Conservation (phyloP, 192 early-diverging fungal genomes). For the Allomyces macrogynus region DNA sequence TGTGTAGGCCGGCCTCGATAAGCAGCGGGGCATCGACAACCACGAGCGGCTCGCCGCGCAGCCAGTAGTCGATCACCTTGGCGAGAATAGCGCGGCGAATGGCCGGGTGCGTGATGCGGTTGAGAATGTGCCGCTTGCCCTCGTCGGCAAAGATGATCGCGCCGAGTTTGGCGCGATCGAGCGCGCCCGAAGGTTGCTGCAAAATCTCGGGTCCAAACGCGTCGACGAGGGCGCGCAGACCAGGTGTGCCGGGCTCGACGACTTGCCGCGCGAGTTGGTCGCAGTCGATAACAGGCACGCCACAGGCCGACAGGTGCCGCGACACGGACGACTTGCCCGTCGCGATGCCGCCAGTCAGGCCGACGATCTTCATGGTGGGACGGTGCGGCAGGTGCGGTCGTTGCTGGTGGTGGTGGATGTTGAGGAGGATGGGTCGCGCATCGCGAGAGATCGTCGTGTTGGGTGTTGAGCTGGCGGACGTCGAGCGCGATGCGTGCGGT, state of each 20-base stretch:
- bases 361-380: conserved; percentile 59
- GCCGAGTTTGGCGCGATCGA: conserved; percentile 61
- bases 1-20: conserved; percentile 61
- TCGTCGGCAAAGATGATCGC: conserved; percentile 57
- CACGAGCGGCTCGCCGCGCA: conserved; percentile 42
- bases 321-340: conserved; percentile 49
- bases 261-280: conserved; percentile 75
- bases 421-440: too few species aligned
- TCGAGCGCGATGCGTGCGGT: too few species aligned
- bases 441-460: too few species aligned
- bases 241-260: conserved; percentile 51
- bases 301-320: conserved; percentile 24
- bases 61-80: conserved; percentile 41
- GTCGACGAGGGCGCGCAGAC: conserved; percentile 46
- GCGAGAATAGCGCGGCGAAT: conserved; percentile 65
- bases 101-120: conserved; percentile 69
- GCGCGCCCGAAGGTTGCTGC: conserved; percentile 17
- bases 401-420: too few species aligned
- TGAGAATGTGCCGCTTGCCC: conserved; percentile 47
- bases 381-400: too few species aligned
- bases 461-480: too few species aligned
- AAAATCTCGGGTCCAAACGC: conserved; percentile 57
- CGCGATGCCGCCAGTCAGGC: conserved; percentile 90
- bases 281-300: conserved; percentile 70
- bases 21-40: conserved; percentile 84